Evolutionary conservation across 1,284 basidiomycete species (phyloP), one percentile per base, ranked within the genome.

Genomic region (Stygiomarasmius scandens): DNA sequence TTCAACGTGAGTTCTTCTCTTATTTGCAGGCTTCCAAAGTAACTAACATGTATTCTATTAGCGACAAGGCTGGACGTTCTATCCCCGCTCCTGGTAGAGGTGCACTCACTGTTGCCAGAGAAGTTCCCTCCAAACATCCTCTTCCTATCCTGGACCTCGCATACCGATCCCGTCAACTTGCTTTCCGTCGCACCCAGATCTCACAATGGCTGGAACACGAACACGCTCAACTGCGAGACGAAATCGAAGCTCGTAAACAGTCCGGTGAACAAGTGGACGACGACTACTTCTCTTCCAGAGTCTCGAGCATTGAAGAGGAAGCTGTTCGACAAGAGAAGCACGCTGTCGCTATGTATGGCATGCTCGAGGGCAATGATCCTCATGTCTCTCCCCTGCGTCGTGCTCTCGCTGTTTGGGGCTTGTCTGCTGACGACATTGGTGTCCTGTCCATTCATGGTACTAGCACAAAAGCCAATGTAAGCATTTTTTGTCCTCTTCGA

Each of bases 381-480:
- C 85, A 85, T 52, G 84, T 96, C 61, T 88, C 93, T 27, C 96
- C 96, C 58, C 83, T 99, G 60, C 93, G 96, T 66, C 91, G 95
- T 54, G 95, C 95, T 9, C 84, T 99, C 51, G 96, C 97, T 57
- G 91, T 98, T 51, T 99, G 95, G 95, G 96, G 95, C 63, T 80
- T 99, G 58, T 91, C 86, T 22, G 90, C 92, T 34, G 96, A 99
- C 71, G 93, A 97, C 61, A 88, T 99, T 63, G 93, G 92, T 61
- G 86, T 91, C 46, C 79, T 95, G 50, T 93, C 93, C 23, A 94
- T 96, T 62, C 95, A 96, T 67, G 95, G 95, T 46, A 99, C 96
- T 5, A 96, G 95, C 67, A 99, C 97, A 38, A 90, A 88, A 67
- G 96, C 96, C 36, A 99, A 99, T 74, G 85, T 85, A 66, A 58